Evolutionary conservation across 1,284 basidiomycete genomes (phyloP), one percentile per base, ranked within the genome.

Genomic region (Rhodotorula sp.): DNA sequence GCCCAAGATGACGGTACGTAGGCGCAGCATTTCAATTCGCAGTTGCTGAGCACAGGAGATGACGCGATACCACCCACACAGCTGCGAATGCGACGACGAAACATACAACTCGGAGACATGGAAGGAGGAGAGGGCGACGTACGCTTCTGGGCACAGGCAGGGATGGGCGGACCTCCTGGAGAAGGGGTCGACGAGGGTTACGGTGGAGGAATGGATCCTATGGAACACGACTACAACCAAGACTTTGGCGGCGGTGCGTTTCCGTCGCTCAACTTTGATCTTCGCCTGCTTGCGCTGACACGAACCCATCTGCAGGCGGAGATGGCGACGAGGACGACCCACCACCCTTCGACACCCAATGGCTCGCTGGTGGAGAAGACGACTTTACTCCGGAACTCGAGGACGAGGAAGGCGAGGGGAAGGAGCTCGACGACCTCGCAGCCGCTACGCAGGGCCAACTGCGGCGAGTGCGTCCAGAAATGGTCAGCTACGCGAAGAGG

Each of bases 141-240:
- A 80, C 88, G 90, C 72, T 96, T 94, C 83, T 98, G 95, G 95
- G 93, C 93, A 0, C 89, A 91, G 76, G 91, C 91, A 24, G 93
- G 92, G 10, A 90, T 90, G 1, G 80, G 30, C 10, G 80, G 77
- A n/a, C 84, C 85, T 10, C 20, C 12, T n/a, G 68, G 60, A 0
- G 68, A 53, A 10, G 30, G 58, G 15, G 64, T 54, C 29, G 54
- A 26, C 26, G 56, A 67, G n/a, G 69, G 68, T 2, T 29, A 49
- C 10, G 53, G 48, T 10, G 68, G 60, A 0, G 66, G 60, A 20
- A 24, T 58, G 56, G 87, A 87, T 61, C 86, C 82, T 22, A 62
- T 53, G 49, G 64, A 60, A 48, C 57, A 67, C 30, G 70, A 51
- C 14, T 49, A 62, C 51, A 60, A 60, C 49, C 58, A 66, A 29